Evolutionary conservation across 179 eudicot species (phyloP).

Genomic region (Silene noctiflora): DNA sequence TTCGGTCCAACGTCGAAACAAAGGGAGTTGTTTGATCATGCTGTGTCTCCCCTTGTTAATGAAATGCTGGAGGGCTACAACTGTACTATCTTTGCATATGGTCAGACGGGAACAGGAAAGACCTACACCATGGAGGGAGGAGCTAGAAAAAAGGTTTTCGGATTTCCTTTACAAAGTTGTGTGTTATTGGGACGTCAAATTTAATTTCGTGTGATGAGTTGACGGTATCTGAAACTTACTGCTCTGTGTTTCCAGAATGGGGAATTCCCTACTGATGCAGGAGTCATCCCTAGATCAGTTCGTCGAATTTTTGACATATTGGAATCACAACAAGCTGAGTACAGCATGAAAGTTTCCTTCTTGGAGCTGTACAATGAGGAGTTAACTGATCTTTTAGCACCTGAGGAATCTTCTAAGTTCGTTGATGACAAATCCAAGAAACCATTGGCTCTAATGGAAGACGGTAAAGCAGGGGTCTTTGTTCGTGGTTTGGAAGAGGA

Average conservation of each 20-base stretch:
- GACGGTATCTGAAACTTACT: neutral
- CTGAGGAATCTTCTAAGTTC: constrained; percentile 64
- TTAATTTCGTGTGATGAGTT: neutral
- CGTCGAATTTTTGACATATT: constrained; percentile 76
- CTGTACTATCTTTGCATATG: constrained; percentile 98
- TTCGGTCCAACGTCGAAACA: constrained; percentile 93
- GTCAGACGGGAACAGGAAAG: constrained; percentile 99
- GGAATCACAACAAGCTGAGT: constrained; percentile 89
- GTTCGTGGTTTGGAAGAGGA: constrained; percentile 94
- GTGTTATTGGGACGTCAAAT: neutral
- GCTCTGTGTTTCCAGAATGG: constrained; percentile 54
- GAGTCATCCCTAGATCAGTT: constrained; percentile 96
- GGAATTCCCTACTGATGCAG: constrained; percentile 83
- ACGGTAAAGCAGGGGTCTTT: constrained; percentile 92
- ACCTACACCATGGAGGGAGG: constrained; percentile 99
- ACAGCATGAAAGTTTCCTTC: constrained; percentile 86
- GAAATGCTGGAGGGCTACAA: constrained; percentile 98
- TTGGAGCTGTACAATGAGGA: constrained; percentile 97
- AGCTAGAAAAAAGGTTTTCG: constrained; percentile 71
- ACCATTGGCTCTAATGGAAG: constrained; percentile 95
- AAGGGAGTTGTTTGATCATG: constrained; percentile 79
- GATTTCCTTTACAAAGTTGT: constrained; percentile 1
- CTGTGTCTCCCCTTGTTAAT: constrained; percentile 76
- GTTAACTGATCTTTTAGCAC: constrained; percentile 85
- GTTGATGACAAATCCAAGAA: constrained; percentile 83